Conservation (phyloP, 441 rosid genomes). For the Arabidopsis lyrata region DNA sequence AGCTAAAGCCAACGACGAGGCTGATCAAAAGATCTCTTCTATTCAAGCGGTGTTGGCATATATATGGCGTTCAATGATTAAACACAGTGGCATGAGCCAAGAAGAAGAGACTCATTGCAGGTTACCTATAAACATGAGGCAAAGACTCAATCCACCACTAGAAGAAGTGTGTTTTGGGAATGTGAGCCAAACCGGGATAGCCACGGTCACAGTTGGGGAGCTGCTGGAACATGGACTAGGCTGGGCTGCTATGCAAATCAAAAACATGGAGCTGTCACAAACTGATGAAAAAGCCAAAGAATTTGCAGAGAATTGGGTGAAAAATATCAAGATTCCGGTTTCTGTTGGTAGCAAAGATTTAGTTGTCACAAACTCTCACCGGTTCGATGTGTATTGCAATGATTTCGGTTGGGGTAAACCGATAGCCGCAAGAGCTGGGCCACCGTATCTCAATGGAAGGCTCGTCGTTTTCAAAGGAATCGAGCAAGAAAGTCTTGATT, state of each 20-base stretch:
- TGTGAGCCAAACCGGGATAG: conserved; percentile 35
- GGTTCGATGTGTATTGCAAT: conserved; percentile 47
- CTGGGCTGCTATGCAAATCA: conserved; percentile 42
- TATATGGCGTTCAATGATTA: conserved; percentile 47
- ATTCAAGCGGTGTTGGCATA: conserved; percentile 52
- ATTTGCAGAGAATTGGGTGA: conserved; percentile 39
- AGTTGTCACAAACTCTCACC: conserved; percentile 41
- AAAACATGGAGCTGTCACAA: conserved; percentile 37
- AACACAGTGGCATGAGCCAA: conserved; percentile 35
- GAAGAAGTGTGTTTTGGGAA: conserved; percentile 47
- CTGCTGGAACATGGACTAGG: conserved; percentile 39
- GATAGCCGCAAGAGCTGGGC: conserved; percentile 48
- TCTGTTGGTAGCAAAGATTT: conserved; percentile 25
- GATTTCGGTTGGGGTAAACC: conserved; percentile 64
- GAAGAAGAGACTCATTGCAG: conserved; percentile 34
- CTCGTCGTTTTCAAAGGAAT: conserved; percentile 40
- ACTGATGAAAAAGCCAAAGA: conserved; percentile 33
- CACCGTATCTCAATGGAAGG: conserved; percentile 44
- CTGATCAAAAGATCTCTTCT: conserved; percentile 46
- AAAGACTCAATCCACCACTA: conserved; percentile 33
- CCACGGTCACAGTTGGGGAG: conserved; percentile 37
- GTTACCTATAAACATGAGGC: conserved; percentile 39
- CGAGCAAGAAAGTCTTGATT: conserved; percentile 41
- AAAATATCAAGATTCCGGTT: conserved; percentile 15
- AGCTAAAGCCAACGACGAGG: conserved; percentile 49